Conservation (phyloP, 805 yeast species). For the Yarrowia phangngaensis region DNA sequence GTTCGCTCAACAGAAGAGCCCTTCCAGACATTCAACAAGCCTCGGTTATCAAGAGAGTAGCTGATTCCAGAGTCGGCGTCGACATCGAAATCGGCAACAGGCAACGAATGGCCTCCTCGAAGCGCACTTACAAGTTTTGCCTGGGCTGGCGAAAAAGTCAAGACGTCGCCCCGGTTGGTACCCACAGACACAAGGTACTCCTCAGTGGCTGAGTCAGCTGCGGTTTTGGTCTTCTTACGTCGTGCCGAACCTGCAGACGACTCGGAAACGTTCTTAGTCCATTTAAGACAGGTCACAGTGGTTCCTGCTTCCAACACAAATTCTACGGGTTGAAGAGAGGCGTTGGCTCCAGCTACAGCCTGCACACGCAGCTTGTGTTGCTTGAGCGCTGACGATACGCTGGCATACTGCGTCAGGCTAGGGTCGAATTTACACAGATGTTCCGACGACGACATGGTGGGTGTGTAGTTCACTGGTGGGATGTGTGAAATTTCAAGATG, state of each 20-base stretch:
- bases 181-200: constrained; percentile 56
- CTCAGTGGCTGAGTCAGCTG: constrained; percentile 31
- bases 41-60: constrained; percentile 25
- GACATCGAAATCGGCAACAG: constrained; percentile 48
- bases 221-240: constrained; percentile 36
- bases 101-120: constrained; percentile 45
- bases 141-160: constrained; percentile 64
- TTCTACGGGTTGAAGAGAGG: constrained; percentile 43
- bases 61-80: constrained; percentile 41
- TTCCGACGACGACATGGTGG: constrained; percentile 22
- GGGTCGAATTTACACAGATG: constrained; percentile 50
- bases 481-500: no score
- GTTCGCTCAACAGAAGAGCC: constrained; percentile 15
- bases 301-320: constrained; percentile 52
- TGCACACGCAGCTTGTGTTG: constrained; percentile 65
- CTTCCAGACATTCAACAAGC: constrained; percentile 21
- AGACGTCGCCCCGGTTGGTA: constrained; percentile 58
- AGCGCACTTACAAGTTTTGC: constrained; percentile 56
- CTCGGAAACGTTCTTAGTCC: constrained; percentile 43
- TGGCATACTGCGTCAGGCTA: constrained; percentile 58
- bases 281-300: constrained; percentile 48
- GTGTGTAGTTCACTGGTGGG: constrained; percentile 19
- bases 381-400: constrained; percentile 64
- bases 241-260: constrained; percentile 20
- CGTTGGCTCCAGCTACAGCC: constrained; percentile 45